Evolutionary conservation across 1,284 basidiomycete genomes (phyloP), one percentile per base, ranked within the genome.

Genomic region (Pascua guehoae): DNA sequence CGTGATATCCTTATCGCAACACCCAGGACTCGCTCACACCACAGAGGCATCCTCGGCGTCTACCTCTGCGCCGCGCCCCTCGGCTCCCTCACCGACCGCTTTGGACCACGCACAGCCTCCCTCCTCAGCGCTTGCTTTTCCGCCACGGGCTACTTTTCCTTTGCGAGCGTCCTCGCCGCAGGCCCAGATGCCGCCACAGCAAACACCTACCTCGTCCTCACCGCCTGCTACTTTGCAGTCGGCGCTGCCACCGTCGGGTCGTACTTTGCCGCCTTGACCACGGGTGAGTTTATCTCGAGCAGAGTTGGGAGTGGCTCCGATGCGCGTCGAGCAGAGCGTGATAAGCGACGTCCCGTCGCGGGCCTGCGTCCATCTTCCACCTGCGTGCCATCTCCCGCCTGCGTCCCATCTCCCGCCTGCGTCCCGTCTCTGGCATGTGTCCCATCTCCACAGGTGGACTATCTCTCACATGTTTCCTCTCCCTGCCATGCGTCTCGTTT

Each of bases 11-110:
- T 5, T 47, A 15, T 14, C n/a, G 5, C 43, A 18, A 43, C 14
- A 37, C 17, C 24, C 3, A 7, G 12, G 24, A 14, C 42, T 24
- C 18, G 8, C 39, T 7, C 18, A 36, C 15, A 45, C 41, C 1
- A 10, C 53, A 75, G 73, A 2, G 76, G 76, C n/a, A 74, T 76
- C 41, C 65, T 76, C 32, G 76, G 76, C 5, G 74, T 76, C 4
- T 78, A 78, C 54, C 64, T 78, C 18, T 69, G 73, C 53, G 76
- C 76, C 8, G 76, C 75, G 8, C 76, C 76, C 0, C 54, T 78
- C 8, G 76, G 76, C 4, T 62, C 73, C 1, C 48, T 75, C 11
- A 71, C 68, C 14, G 76, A 78, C 63, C 63, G 66, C 11, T 68
- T 68, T 49, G 76, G 76, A n/a, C 73, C 74, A 4, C 68, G 73